Conservation (phyloP, 495 filamentous ascomycete genomes). For the Xylaria intraflava region DNA sequence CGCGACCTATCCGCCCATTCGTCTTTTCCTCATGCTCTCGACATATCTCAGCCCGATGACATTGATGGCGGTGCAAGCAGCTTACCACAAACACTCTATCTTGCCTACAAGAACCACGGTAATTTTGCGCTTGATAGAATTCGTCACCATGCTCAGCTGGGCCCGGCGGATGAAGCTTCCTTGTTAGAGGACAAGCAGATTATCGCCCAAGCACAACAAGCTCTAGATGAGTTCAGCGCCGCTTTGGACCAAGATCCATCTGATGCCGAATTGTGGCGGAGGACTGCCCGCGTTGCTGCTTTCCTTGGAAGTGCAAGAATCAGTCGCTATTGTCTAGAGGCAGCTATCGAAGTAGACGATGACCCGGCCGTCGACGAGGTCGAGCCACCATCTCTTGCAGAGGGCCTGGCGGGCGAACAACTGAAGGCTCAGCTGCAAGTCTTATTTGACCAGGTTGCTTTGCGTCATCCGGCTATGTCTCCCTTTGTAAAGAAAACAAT, state of each 20-base stretch:
- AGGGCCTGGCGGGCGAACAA: conserved; percentile 74
- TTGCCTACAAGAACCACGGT: conserved; percentile 92
- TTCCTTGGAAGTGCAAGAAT: conserved; percentile 70
- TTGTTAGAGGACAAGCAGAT: conserved; percentile 35
- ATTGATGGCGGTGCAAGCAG: conserved; percentile 70
- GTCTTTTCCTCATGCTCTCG: conserved; percentile 32
- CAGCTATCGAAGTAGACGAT: conserved; percentile 81
- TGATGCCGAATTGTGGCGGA: conserved; percentile 90
- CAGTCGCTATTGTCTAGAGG: conserved; percentile 81
- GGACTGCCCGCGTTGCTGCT: conserved; percentile 68
- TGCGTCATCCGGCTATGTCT: conserved; percentile 60
- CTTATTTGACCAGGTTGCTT: conserved; percentile 65
- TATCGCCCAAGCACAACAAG: conserved; percentile 34
- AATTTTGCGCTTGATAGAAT: conserved; percentile 79
- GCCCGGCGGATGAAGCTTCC: conserved; percentile 20
- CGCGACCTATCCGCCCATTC: conserved; percentile 30
- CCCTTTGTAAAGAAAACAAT: conserved; percentile 56
- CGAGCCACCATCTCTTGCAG: conserved; percentile 75
- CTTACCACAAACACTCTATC: conserved; percentile 80
- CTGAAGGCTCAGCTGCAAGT: conserved; percentile 59
- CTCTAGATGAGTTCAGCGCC: conserved; percentile 59
- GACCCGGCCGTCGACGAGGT: conserved; percentile 61
- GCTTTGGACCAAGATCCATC: conserved; percentile 86
- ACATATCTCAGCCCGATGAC: conserved; percentile 39
- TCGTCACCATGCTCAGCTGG: conserved; percentile 37